Conservation (phyloP, 768 basidiomycete species). For the Hypholoma sublateritium region DNA sequence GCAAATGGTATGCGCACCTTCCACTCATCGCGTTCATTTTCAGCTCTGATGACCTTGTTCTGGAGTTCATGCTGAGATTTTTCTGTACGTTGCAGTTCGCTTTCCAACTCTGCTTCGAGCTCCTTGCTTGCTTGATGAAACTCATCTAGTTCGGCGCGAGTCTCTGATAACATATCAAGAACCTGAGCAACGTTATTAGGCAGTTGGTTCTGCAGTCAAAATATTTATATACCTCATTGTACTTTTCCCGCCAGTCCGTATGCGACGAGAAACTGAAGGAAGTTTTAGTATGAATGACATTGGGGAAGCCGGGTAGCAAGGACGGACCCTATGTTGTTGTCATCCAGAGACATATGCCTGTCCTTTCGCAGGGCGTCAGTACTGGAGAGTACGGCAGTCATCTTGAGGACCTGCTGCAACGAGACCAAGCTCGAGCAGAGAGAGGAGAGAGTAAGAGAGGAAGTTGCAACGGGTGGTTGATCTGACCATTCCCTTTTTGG, state of each 20-base stretch:
- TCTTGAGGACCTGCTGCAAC: constrained; percentile 24
- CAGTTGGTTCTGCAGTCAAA: background rate
- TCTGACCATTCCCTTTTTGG: constrained; percentile 29
- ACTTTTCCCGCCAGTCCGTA: constrained; percentile 77
- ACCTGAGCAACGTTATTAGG: constrained; percentile 38
- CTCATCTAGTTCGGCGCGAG: constrained; percentile 82
- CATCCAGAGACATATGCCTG: constrained; percentile 63
- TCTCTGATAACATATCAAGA: constrained; percentile 81
- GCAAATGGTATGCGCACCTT: constrained; percentile 57
- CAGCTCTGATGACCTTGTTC: constrained; percentile 67
- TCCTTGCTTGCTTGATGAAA: constrained; percentile 88
- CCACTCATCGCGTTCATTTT: constrained; percentile 86
- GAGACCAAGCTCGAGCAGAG: constrained; percentile 20
- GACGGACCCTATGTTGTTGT: constrained; percentile 59
- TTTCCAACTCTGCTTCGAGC: constrained; percentile 90
- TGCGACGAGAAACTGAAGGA: constrained; percentile 50
- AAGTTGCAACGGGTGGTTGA: constrained; percentile 19
- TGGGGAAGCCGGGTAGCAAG: constrained; percentile 9
- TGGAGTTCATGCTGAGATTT: constrained; percentile 79
- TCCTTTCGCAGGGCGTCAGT: constrained; percentile 60
- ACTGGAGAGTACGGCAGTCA: constrained; percentile 68
- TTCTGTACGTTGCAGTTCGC: constrained; percentile 86
- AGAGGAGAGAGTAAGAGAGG: constrained; percentile 17
- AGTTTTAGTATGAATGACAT: constrained; percentile 15
- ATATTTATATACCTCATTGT: constrained; percentile 53